These are phyloP conservation scores for Fusarium drepaniforme DNA, from an alignment of 2,329 filamentous ascomycete species.

Conservation along the genomic window DNA sequence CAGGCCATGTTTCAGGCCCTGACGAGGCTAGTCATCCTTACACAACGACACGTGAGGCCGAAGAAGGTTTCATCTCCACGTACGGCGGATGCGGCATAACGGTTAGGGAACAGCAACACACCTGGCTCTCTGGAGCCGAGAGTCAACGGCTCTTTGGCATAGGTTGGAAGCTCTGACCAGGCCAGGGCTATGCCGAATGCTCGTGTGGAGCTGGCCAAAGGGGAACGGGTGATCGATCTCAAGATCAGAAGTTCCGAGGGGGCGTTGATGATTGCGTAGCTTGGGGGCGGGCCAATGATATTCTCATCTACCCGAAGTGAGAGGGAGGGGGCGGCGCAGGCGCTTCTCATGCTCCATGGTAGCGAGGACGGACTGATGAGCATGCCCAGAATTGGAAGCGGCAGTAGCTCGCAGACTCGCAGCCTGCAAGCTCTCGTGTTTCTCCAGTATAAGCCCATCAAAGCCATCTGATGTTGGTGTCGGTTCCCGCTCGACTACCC, in stretches of 20 bases:
- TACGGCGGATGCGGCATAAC: constrained; percentile 42
- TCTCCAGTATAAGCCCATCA: constrained; percentile 34
- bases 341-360: constrained; percentile 28
- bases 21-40: constrained; percentile 31
- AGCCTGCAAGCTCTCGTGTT: constrained; percentile 39
- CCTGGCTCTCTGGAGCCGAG: constrained; percentile 26
- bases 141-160: constrained; percentile 26
- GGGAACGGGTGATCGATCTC: constrained; percentile 32
- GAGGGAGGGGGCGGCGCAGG: constrained; percentile 35
- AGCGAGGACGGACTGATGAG: constrained; percentile 26
- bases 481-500: constrained; percentile 37
- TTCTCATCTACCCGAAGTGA: constrained; percentile 45
- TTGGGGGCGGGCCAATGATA: constrained; percentile 44
- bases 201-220: constrained; percentile 33
- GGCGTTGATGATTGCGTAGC: constrained; percentile 36
- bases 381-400: constrained; percentile 25
- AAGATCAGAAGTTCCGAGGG: constrained; percentile 37
- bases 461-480: constrained; percentile 33
- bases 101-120: constrained; percentile 33
- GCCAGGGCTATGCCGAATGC: constrained; percentile 27
- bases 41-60: constrained; percentile 44
- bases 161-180: constrained; percentile 25
- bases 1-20: constrained; percentile 42
- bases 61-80: constrained; percentile 44
- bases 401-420: constrained; percentile 29